phyloP scores from a whole-genome alignment of 176 grass and related monocot genomes.

The Bothriochloa decipiens region DNA sequence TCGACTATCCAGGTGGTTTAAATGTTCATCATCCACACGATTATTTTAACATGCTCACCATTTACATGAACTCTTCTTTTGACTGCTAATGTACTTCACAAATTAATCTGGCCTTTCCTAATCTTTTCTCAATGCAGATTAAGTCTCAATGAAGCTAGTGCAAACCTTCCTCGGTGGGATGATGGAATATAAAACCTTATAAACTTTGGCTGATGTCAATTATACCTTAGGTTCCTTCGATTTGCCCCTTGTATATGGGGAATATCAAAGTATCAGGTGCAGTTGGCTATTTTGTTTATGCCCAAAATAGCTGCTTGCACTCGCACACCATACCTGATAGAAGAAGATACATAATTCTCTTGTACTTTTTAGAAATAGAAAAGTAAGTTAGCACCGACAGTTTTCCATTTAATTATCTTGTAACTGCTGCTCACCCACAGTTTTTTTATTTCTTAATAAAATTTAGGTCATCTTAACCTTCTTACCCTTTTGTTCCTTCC shows the following conservation, averaged over 20 bases:
- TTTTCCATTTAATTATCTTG: constrained; percentile 10
- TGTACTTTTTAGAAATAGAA: constrained; percentile 42
- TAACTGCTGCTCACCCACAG: background rate
- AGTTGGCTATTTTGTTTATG: background rate
- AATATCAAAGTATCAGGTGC: constrained; percentile 16
- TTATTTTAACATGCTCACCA: background rate
- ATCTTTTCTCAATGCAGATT: constrained; percentile 50
- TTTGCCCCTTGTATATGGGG: constrained; percentile 17
- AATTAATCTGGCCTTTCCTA: background rate
- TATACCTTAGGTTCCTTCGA: constrained; percentile 7
- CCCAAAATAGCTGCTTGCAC: background rate
- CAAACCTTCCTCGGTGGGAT: constrained; percentile 87
- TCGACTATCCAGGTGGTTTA: background rate
- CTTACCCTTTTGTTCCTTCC: background rate
- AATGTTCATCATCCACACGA: background rate
- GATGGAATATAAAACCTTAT: constrained; percentile 78
- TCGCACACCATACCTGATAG: constrained; percentile 41
- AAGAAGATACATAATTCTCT: constrained; percentile 33
- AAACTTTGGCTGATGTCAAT: constrained; percentile 11
- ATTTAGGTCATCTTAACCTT: background rate
- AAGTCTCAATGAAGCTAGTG: constrained; percentile 85
- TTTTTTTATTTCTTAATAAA: background rate
- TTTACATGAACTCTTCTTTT: background rate
- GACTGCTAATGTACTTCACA: background rate
- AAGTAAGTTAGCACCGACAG: constrained; percentile 6